Evolutionary conservation across 2,329 filamentous ascomycete genomes (phyloP), one percentile per base, ranked within the genome.

Genomic region (Cercospora sp.): DNA sequence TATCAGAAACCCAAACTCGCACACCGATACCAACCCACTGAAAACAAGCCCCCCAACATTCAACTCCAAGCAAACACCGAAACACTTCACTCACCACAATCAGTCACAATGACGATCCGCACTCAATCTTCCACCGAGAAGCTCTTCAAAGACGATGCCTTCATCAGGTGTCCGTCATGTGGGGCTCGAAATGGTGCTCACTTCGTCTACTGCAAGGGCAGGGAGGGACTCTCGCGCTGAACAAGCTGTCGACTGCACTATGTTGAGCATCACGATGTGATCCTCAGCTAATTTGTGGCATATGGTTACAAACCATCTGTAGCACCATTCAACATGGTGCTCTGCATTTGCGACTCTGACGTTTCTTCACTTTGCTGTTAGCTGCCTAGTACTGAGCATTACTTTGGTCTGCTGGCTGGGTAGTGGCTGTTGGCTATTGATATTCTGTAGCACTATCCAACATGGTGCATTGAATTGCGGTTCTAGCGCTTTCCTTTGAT

Each of bases 111-210:
- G 53, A 18, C 53, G 13, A 58, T 58, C 13, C 53, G 30, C 53
- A 18, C n/a, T 18, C 26, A 32, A 6, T 9, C 13, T 34, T 34
- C 28, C 16, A 30, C 53, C n/a, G 21, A 58, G 7, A 13, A 65
- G 37, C 51, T 65, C 53, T 43, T 51, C 53, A 58, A 40, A 43
- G 63, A 65, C 43, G 63, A 65, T 30, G 63, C 63, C 24, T 49
- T 65, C 53, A 65, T 65, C 53, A 37, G 63, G 37, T 65, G 63
- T 43, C 55, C 63, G 30, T 55, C 55, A 3, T 65, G 63, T 24
- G 63, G 63, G 13, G 63, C 63, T 59, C 13, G 51, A n/a, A 34
- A 65, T 49, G 63, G 63, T 12, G 63, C 32, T 18, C 63, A 65
- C 24, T 65, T 65, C 9, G 28, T 40, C 21, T 65, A 65, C 43